Evolutionary conservation across 1,284 basidiomycete genomes (phyloP).

Genomic region (Polyporus tsugae): DNA sequence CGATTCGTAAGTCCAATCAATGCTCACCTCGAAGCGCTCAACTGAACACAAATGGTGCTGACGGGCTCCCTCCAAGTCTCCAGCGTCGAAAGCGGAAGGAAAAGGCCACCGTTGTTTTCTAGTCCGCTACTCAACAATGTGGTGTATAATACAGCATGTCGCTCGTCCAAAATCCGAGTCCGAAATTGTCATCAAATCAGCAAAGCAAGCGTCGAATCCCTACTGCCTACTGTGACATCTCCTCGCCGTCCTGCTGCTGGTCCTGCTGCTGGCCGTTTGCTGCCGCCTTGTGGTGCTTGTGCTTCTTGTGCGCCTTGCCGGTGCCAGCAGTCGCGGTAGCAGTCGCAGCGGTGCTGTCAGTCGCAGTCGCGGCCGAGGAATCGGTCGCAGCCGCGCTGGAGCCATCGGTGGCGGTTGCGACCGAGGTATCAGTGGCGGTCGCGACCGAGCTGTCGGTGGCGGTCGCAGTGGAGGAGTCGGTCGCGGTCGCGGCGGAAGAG

Average conservation of each 20-base stretch:
- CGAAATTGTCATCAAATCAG: neutral
- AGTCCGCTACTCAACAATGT: slow-evolving; percentile 27
- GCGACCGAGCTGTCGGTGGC: slow-evolving; percentile 16
- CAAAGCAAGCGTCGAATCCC: neutral
- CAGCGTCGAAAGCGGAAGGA: neutral
- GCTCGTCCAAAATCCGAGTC: slow-evolving; percentile 14
- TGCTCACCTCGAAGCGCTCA: neutral
- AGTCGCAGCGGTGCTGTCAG: neutral
- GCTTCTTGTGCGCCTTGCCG: slow-evolving; percentile 20
- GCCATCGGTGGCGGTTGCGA: slow-evolving; percentile 3
- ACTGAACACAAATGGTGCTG: neutral
- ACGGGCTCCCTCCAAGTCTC: neutral
- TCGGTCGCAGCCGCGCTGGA: slow-evolving; percentile 11
- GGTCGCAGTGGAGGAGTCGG: neutral
- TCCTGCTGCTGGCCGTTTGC: slow-evolving; percentile 5
- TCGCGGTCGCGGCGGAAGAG: slow-evolving; percentile 8
- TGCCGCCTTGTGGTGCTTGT: neutral
- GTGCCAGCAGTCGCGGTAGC: slow-evolving; percentile 1
- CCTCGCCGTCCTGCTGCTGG: slow-evolving; percentile 2
- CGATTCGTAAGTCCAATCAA: neutral
- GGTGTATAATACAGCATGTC: slow-evolving; percentile 18
- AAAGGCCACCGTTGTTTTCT: slow-evolving; percentile 26
- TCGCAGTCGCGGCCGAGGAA: slow-evolving; percentile 4
- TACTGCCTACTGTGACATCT: slow-evolving; percentile 1
- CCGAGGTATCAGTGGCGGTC: neutral